Conservation (phyloP, 2,329 filamentous ascomycete genomes). For the Ceratocystis eucalypticola region DNA sequence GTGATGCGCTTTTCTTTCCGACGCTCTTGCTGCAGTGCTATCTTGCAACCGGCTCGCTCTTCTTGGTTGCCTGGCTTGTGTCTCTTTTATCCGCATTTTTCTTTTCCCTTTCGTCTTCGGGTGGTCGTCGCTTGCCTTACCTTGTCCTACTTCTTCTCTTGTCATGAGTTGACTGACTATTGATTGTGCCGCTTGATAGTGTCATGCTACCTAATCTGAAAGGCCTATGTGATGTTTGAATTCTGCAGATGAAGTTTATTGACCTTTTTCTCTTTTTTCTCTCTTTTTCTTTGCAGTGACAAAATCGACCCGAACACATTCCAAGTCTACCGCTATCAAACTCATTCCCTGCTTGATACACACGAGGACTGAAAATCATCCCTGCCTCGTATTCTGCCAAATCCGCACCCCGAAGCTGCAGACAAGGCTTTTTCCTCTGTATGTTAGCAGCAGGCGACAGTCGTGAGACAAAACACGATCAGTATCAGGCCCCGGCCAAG, state of each 20-base stretch:
- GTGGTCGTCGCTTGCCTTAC: not conserved
- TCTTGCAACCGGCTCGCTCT: not conserved
- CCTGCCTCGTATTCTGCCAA: not conserved
- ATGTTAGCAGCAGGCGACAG: not conserved
- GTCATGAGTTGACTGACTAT: not conserved
- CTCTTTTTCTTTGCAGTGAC: not conserved
- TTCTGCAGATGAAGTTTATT: not conserved
- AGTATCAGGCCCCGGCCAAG: constrained; percentile 4
- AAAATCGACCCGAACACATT: not conserved
- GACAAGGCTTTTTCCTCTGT: not conserved
- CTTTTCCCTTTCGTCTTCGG: not conserved
- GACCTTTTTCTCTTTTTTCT: not conserved
- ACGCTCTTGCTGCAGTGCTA: not conserved
- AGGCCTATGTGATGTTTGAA: not conserved
- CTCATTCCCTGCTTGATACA: not conserved
- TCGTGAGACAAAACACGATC: constrained; percentile 3
- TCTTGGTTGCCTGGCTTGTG: constrained; percentile 1
- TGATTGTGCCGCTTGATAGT: not conserved
- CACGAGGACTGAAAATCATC: not conserved
- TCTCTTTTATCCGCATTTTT: not conserved
- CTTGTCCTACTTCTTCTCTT: not conserved
- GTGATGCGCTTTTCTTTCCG: not conserved
- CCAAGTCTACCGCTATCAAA: not conserved
- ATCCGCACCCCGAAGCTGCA: not conserved
- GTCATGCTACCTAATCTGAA: not conserved